A percentile compares a stretch with the other conserved stretches of the same genome.
phyloP scores from a whole-genome alignment of 805 yeast genomes.

The Zygosaccharomyces bisporus region DNA sequence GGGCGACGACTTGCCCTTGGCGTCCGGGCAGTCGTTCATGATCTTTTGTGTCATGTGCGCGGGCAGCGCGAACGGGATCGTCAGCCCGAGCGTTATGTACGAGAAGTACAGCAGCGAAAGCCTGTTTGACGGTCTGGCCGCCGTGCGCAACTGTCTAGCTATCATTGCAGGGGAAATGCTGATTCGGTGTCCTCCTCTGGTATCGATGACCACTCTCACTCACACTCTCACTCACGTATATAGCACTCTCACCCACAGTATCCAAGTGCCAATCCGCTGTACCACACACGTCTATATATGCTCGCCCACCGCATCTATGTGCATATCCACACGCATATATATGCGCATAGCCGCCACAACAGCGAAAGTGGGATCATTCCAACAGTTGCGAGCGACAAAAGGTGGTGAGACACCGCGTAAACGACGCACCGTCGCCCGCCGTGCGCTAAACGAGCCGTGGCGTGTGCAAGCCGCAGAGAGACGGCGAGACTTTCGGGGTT shows the following conservation, averaged over 20 bases:
- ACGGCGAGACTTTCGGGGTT: background rate
- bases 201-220: too few relatives aligned
- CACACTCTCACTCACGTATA: too few relatives aligned
- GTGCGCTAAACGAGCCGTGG: slow-evolving; percentile 2
- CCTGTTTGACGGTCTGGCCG: slow-evolving; percentile 5
- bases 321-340: slow-evolving; percentile 1
- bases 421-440: background rate
- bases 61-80: slow-evolving; percentile 31
- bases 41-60: slow-evolving; percentile 24
- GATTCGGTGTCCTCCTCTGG: too few relatives aligned
- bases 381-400: slow-evolving; percentile 1
- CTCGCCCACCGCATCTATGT: background rate
- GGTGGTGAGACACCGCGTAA: slow-evolving; percentile 2
- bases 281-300: too few relatives aligned
- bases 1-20: slow-evolving; percentile 25
- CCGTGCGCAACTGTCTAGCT: slow-evolving; percentile 6
- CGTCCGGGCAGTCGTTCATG: slow-evolving; percentile 10
- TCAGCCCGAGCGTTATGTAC: slow-evolving; percentile 28
- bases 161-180: too few relatives aligned
- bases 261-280: too few relatives aligned
- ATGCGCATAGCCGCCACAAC: slow-evolving; percentile 10
- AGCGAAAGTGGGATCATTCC: background rate
- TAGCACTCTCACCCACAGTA: too few relatives aligned
- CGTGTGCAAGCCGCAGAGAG: background rate
- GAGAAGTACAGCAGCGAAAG: slow-evolving; percentile 22